Percentiles rank a stretch among this genome's conserved stretches.
These are phyloP conservation scores for Acidomyces sp. DNA, from an alignment of 495 filamentous ascomycete genomes.

Conservation along the genomic window DNA sequence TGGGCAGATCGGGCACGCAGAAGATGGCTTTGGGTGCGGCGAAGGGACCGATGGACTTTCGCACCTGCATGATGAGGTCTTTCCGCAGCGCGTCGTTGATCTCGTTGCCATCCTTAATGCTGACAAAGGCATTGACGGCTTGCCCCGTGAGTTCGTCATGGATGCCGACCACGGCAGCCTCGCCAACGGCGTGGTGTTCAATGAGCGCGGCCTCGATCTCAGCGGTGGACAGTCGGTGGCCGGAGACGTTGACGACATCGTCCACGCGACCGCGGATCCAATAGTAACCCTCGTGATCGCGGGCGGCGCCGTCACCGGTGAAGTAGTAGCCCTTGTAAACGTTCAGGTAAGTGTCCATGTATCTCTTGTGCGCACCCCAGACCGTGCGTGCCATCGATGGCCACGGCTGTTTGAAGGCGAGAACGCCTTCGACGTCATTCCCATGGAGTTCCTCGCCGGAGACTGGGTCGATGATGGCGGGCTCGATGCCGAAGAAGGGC, in stretches of 20 bases:
- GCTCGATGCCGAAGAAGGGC: conserved; percentile 96
- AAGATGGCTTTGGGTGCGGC: conserved; percentile 90
- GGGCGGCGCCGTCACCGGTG: conserved; percentile 92
- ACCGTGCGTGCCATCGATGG: conserved; percentile 98
- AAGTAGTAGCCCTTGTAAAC: conserved; percentile 99
- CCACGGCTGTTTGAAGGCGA: conserved; percentile 97
- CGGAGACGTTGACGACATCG: conserved; percentile 95
- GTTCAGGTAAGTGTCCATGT: conserved; percentile 97
- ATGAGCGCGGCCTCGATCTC: conserved; percentile 96
- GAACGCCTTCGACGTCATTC: conserved; percentile 94
- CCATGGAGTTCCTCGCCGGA: conserved; percentile 87
- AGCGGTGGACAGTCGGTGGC: conserved; percentile 89
- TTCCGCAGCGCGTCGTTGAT: conserved; percentile 71
- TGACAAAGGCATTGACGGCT: conserved; percentile 92
- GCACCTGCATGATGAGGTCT: conserved; percentile 85
- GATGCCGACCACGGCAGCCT: conserved; percentile 92
- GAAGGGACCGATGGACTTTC: conserved; percentile 93
- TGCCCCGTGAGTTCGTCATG: conserved; percentile 88
- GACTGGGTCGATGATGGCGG: conserved; percentile 93
- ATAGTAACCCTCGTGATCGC: conserved; percentile 98
- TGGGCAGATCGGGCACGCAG: conserved; percentile 82
- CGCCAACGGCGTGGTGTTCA: conserved; percentile 77
- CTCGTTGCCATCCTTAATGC: conserved; percentile 78
- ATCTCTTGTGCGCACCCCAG: conserved; percentile 94
- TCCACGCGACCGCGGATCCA: conserved; percentile 99